Evolutionary conservation across 148 eudicot species (phyloP).

Genomic region (Rhododendron griersonianum): DNA sequence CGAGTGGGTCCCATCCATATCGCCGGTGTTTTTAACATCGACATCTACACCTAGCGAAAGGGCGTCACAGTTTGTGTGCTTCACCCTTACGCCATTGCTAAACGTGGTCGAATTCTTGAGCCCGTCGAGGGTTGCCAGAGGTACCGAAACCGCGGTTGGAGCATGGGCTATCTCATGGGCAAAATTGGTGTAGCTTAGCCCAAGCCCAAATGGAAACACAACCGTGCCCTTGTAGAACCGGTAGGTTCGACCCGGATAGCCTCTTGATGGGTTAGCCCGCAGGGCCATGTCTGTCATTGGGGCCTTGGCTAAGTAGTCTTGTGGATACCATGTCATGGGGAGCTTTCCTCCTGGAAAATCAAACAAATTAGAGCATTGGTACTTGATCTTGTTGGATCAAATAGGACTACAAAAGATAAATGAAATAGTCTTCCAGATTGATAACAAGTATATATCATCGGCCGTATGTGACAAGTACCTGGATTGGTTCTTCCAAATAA

Average conservation of each 20-base stretch:
- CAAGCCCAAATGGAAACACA: slow-evolving; percentile 43
- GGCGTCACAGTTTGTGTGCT: slow-evolving; percentile 51
- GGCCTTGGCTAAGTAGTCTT: slow-evolving; percentile 43
- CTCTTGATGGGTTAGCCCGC: slow-evolving; percentile 36
- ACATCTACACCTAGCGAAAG: slow-evolving; percentile 35
- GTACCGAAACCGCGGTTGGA: slow-evolving; percentile 35
- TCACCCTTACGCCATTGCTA: slow-evolving; percentile 36
- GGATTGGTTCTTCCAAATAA: slow-evolving; percentile 41
- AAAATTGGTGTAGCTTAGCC: slow-evolving; percentile 67
- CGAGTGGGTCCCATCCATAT: slow-evolving; percentile 61
- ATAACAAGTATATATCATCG: too few species aligned
- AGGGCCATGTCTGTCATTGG: slow-evolving; percentile 57
- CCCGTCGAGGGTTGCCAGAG: slow-evolving; percentile 22
- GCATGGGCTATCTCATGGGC: slow-evolving; percentile 43
- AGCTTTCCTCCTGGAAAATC: slow-evolving; percentile 51
- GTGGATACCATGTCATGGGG: slow-evolving; percentile 78
- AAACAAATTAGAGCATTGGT: not conserved
- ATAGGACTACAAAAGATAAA: not conserved
- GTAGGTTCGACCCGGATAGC: slow-evolving; percentile 51
- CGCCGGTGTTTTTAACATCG: slow-evolving; percentile 57
- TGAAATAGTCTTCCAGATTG: not conserved
- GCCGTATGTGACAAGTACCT: slow-evolving; percentile 11
- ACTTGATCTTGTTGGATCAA: not conserved
- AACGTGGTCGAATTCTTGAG: slow-evolving; percentile 31
- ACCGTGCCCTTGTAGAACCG: slow-evolving; percentile 40